Evolutionary conservation across 1,284 basidiomycete genomes (phyloP).

Genomic region (Apiotrichum laibachii): DNA sequence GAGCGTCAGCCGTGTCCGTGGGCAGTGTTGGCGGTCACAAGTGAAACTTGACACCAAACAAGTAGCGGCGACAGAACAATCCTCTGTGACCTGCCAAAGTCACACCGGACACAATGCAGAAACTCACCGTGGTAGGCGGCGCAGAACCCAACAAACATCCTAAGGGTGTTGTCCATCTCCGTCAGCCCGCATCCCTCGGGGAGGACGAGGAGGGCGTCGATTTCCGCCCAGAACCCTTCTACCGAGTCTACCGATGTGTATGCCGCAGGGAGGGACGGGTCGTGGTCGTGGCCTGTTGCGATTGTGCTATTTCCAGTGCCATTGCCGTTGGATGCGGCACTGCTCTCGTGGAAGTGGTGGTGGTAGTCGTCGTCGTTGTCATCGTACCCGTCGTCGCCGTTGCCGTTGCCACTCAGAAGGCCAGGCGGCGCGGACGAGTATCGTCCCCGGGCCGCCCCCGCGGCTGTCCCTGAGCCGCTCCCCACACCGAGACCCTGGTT

Average conservation of each 20-base stretch:
- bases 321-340: background rate
- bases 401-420: too few relatives aligned
- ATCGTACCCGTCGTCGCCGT: too few relatives aligned
- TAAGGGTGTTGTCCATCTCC: slow-evolving; percentile 71
- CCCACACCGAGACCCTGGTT: too few relatives aligned
- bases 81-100: too few relatives aligned
- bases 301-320: background rate
- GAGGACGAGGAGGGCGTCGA: slow-evolving; percentile 74
- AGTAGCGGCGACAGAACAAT: too few relatives aligned
- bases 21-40: too few relatives aligned
- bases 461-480: too few relatives aligned
- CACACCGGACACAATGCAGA: background rate
- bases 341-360: background rate
- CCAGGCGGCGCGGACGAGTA: too few relatives aligned
- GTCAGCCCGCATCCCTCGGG: slow-evolving; percentile 66
- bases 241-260: background rate
- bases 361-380: too few relatives aligned
- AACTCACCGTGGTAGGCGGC: slow-evolving; percentile 77
- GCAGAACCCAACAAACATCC: slow-evolving; percentile 72
- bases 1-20: background rate
- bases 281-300: background rate
- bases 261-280: background rate
- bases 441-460: too few relatives aligned
- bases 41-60: too few relatives aligned
- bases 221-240: slow-evolving; percentile 57